A percentile compares a stretch with the other conserved stretches of the same genome.
Conservation (phyloP, 768 basidiomycete species). For the Auricularia sp. region DNA sequence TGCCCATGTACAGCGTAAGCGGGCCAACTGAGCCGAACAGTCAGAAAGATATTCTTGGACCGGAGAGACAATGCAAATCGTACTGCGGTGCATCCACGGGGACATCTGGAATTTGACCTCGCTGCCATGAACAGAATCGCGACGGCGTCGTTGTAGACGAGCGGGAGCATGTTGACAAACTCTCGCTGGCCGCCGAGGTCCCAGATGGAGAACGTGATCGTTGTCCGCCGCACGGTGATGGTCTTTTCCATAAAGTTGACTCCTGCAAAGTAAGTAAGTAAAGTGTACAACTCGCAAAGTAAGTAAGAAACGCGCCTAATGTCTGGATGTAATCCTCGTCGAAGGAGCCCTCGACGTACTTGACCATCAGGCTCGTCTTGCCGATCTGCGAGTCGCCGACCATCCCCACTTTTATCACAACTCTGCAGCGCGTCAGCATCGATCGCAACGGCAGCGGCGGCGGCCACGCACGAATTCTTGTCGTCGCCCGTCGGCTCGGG, state of each 20-base stretch:
- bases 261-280: slow-evolving; percentile 32
- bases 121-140: slow-evolving; percentile 89
- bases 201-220: slow-evolving; percentile 99
- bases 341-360: slow-evolving; percentile 97
- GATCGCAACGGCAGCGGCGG: background rate
- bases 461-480: background rate
- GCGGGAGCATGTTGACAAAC: slow-evolving; percentile 97
- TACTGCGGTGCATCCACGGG: background rate
- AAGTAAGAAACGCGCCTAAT: slow-evolving; percentile 52
- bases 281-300: slow-evolving; percentile 4
- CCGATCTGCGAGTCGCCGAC: slow-evolving; percentile 99
- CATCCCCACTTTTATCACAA: slow-evolving; percentile 99
- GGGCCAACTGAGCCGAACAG: background rate
- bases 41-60: background rate
- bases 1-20: background rate
- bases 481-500: background rate
- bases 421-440: slow-evolving; percentile 32
- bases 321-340: slow-evolving; percentile 99
- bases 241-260: slow-evolving; percentile 99
- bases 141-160: slow-evolving; percentile 98
- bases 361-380: slow-evolving; percentile 99
- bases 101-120: background rate
- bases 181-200: slow-evolving; percentile 59
- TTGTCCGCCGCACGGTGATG: slow-evolving; percentile 93
- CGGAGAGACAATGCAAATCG: background rate